Conservation (phyloP, 1,284 basidiomycete genomes). For the Anthracocystis panici-leucophaei region DNA sequence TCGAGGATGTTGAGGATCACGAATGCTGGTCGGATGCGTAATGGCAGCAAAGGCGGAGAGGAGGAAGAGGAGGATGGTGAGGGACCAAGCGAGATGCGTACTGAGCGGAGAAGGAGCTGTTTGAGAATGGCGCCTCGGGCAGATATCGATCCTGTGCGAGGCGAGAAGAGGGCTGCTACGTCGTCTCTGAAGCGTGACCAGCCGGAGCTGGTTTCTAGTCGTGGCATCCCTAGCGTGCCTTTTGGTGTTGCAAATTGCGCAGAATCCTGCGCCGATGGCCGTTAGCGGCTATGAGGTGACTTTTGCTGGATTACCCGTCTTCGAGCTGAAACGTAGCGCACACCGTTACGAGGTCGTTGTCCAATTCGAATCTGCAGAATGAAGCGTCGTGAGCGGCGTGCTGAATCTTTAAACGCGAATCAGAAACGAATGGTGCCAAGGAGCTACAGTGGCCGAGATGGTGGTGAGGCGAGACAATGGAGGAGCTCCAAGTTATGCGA, state of each 20-base stretch:
- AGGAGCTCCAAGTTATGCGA: not conserved
- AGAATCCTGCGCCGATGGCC: too few relatives aligned
- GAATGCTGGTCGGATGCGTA: constrained; percentile 61
- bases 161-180: constrained; percentile 16
- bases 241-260: not conserved
- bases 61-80: constrained; percentile 1
- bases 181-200: constrained; percentile 35
- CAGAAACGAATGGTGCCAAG: not conserved
- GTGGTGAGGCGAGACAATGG: not conserved
- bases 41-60: constrained; percentile 36
- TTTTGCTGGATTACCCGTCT: too few relatives aligned
- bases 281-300: too few relatives aligned
- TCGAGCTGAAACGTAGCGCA: too few relatives aligned
- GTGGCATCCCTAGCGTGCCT: constrained; percentile 29
- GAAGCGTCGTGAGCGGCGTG: not conserved
- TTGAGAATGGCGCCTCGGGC: constrained; percentile 34
- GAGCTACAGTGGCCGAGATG: not conserved
- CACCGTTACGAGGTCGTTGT: too few relatives aligned
- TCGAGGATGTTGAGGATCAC: constrained; percentile 53
- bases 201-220: constrained; percentile 44
- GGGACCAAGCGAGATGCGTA: constrained; percentile 24
- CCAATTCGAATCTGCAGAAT: too few relatives aligned
- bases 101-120: constrained; percentile 41
- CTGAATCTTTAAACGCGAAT: not conserved
- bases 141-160: constrained; percentile 16